Percentiles rank a stretch among this genome's conserved stretches.
phyloP scores from a whole-genome alignment of 208 protist species.

The Tritrichomonas musculus region DNA sequence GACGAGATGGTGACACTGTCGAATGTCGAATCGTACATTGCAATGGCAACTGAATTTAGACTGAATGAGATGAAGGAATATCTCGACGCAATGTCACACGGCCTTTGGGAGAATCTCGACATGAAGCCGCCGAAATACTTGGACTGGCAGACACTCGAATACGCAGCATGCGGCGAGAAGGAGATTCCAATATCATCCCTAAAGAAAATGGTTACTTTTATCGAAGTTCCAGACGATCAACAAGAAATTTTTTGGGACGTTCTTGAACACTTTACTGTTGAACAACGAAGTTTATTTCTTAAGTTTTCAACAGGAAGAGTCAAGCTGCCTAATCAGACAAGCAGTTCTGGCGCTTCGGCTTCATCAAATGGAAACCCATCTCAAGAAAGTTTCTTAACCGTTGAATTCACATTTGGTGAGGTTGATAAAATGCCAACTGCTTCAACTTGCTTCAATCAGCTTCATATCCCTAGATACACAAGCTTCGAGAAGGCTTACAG shows the following conservation, averaged over 20 bases:
- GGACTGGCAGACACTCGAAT: not conserved
- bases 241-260: not conserved
- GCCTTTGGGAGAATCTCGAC: not conserved
- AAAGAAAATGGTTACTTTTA: not conserved
- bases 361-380: too few relatives aligned
- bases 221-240: not conserved
- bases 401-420: not conserved
- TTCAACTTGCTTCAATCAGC: not conserved
- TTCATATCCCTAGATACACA: not conserved
- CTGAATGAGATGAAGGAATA: not conserved
- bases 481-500: not conserved
- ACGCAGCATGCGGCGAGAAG: not conserved
- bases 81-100: not conserved
- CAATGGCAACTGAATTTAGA: not conserved
- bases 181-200: not conserved
- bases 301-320: slow-evolving; percentile 9
- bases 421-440: not conserved
- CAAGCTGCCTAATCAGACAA: not conserved
- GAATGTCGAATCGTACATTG: not conserved
- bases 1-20: not conserved
- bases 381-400: not conserved
- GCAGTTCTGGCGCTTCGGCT: too few relatives aligned
- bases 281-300: not conserved
- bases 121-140: not conserved
- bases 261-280: not conserved